phyloP scores from a whole-genome alignment of 202 grass and related monocot species.

The Dendrocalamus latiflorus region DNA sequence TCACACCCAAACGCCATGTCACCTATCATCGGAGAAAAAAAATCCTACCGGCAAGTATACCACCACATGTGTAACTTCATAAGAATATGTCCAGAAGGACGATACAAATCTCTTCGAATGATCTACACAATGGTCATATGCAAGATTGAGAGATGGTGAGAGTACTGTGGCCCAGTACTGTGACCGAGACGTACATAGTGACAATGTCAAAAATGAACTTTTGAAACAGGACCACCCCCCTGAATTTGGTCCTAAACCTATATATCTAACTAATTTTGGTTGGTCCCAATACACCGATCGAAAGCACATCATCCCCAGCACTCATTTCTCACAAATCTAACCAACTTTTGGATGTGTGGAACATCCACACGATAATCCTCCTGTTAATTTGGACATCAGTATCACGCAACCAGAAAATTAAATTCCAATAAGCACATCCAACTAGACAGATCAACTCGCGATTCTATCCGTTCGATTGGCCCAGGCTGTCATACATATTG shows the following conservation, averaged over 20 bases:
- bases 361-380: not conserved
- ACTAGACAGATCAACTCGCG: not conserved
- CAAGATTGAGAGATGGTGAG: not conserved
- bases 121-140: not conserved
- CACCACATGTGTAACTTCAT: not conserved
- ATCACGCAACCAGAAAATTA: constrained; percentile 25
- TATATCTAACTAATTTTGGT: not conserved
- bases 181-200: not conserved
- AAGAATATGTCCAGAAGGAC: not conserved
- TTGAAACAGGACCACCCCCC: not conserved
- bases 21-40: not conserved
- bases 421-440: not conserved
- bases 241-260: not conserved
- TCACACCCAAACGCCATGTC: not conserved
- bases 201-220: not conserved
- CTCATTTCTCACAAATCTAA: not conserved
- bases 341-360: not conserved
- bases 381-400: constrained; percentile 18
- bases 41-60: not conserved
- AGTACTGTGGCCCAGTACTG: not conserved
- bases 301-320: not conserved
- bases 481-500: not conserved
- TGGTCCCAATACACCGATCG: not conserved
- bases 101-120: not conserved
- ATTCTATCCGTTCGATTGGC: not conserved